A percentile compares a stretch with the other conserved stretches of the same genome.
Evolutionary conservation across 75 land plant genomes (phyloP).

Genomic region (Cryptomeria japonica): DNA sequence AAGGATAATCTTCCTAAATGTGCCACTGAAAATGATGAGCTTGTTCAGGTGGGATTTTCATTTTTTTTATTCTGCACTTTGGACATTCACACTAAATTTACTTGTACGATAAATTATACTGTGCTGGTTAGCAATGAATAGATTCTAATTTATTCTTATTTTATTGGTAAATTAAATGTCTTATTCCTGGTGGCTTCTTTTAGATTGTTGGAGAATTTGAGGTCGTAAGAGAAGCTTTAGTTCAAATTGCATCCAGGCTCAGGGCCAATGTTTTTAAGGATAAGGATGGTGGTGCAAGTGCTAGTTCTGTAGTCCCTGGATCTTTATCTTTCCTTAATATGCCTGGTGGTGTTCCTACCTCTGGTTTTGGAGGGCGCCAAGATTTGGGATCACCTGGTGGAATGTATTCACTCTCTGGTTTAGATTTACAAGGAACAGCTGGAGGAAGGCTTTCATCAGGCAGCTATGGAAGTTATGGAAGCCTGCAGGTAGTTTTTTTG

Average conservation of each 20-base stretch:
- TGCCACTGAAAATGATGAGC: slow-evolving; percentile 69
- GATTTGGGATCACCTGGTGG: slow-evolving; percentile 37
- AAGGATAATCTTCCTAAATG: slow-evolving; percentile 71
- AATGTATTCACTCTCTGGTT: slow-evolving; percentile 26
- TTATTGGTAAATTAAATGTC: not conserved
- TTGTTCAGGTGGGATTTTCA: slow-evolving; percentile 67
- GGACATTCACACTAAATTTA: not conserved
- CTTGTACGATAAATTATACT: not conserved
- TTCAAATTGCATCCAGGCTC: slow-evolving; percentile 76
- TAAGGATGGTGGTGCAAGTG: slow-evolving; percentile 24
- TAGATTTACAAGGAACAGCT: slow-evolving; percentile 19
- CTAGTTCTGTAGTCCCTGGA: not conserved
- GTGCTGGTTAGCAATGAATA: not conserved
- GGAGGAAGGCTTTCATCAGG: not conserved
- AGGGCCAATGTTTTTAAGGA: slow-evolving; percentile 70
- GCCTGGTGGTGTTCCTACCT: not conserved
- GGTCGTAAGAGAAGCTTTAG: slow-evolving; percentile 76
- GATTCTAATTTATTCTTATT: not conserved
- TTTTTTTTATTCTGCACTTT: not conserved
- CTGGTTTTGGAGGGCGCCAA: slow-evolving; percentile 23
- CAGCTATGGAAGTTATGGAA: not conserved
- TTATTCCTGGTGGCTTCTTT: not conserved
- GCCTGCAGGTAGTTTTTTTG: not conserved
- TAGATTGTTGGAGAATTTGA: slow-evolving; percentile 74
- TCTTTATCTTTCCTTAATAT: not conserved